Conservation (phyloP, 2,329 filamentous ascomycete species). For the Pestalotiopsis sp. region DNA sequence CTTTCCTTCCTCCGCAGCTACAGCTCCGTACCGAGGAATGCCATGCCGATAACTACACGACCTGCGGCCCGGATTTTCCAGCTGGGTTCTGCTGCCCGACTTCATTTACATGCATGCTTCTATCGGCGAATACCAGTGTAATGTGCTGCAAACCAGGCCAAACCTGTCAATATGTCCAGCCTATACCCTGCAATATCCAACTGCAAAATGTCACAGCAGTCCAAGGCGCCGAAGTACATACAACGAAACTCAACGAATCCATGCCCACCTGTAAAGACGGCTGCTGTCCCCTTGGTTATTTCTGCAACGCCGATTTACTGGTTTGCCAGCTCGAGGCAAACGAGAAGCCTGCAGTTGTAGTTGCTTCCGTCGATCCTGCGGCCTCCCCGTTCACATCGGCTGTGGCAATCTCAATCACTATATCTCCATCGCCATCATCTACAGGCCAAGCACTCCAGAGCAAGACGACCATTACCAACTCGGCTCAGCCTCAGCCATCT, state of each 20-base stretch:
- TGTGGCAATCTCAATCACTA: neutral
- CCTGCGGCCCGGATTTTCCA: conserved; percentile 20
- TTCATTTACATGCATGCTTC: conserved; percentile 11
- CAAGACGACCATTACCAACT: neutral
- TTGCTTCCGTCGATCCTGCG: too few relatives aligned
- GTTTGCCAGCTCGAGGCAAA: conserved; percentile 4
- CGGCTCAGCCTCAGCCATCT: neutral
- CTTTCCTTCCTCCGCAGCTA: neutral
- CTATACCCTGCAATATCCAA: conserved; percentile 20
- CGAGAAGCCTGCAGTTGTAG: neutral
- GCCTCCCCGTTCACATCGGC: neutral
- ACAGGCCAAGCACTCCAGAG: neutral
- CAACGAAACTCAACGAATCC: conserved; percentile 13
- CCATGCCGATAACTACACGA: conserved; percentile 8
- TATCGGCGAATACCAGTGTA: conserved; percentile 19
- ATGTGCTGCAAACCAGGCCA: conserved; percentile 20
- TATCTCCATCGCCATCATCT: neutral
- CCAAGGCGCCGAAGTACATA: conserved; percentile 16
- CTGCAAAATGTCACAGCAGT: conserved; percentile 17
- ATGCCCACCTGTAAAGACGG: conserved; percentile 16
- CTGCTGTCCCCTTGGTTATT: conserved; percentile 25
- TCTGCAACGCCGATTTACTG: conserved; percentile 6
- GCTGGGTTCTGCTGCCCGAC: conserved; percentile 21
- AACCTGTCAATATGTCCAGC: conserved; percentile 15
- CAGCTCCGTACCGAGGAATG: conserved; percentile 1